Base-by-base conservation (phyloP, 495 filamentous ascomycete species). In the Parmelia sp. region DNA sequence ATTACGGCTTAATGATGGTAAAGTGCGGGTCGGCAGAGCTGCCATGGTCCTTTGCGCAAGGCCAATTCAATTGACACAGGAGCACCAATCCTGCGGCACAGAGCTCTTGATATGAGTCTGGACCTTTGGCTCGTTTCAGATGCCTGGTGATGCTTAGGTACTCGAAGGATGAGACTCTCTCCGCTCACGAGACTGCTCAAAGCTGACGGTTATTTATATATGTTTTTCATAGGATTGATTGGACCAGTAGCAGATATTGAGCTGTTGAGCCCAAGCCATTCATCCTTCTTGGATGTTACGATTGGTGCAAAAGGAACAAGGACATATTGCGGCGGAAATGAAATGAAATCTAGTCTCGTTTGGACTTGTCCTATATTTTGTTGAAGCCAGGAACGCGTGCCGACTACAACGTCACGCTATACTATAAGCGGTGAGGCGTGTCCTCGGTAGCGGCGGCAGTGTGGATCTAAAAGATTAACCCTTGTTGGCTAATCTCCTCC, bases 1-100 rank as follows among this genome's bases (percentile, higher is more conserved):
- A 47, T 47, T 47, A 10, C n/a, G 8, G 21, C 44, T 47, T 21
- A 9, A 47, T 12, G 21, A 23, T 5, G n/a, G 1, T 47, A 47
- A 15, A 31, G 49, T 53, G 49, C 49, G 49, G 49, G 49, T 53
- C 49, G 49, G 49, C 49, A 53, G 15, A 53, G 49, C 49, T 53
- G 25, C 25, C 49, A 53, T 53, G 29, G 51, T 33, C 51, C 51
- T 55, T 55, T 57, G 21, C 33, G 39, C 61, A 53, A 56, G 37
- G 15, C 61, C 12, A 23, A 21, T 15, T 29, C 19, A 8, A 10
- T 36, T 5, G 21, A 25, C 19, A 4, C 19, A 31, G 44, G 31
- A 37, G 35, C 60, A 36, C 10, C 12, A 62, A 23, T n/a, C 35
- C 29, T 31, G 47, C 47, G 47, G 47, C 47, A 51, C 47, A 51